Evolutionary conservation across 2,329 filamentous ascomycete genomes (phyloP), one percentile per base, ranked within the genome.

Genomic region (Stagonosporopsis chrysanthemi): DNA sequence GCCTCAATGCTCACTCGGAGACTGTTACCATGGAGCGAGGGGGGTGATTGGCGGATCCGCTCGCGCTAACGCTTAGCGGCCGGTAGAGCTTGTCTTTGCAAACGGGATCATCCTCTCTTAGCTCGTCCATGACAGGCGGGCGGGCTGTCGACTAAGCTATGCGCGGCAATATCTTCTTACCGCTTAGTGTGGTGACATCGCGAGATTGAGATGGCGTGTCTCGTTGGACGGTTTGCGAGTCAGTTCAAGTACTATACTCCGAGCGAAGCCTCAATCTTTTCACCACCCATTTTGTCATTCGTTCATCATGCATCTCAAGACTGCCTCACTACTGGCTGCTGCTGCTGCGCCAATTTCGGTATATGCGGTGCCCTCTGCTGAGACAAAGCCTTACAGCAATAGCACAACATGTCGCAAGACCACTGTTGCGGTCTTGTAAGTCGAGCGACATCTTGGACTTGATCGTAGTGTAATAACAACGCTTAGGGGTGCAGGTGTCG

Each of bases 401-500:
- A 70, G 60, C 40, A 70, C 69, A 36, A 70, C 69, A 36, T 76
- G 73, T 56, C 62, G 58, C 24, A 71, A 56, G 45, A 76, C 74
- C 5, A 71, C 58, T 6, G 73, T 76, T 31, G 74, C 68, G 0
- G 67, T 76, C 12, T 58, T 76, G 67, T 74, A 51, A 38, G 65
- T 66, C 23, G 9, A 24, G 3, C 9, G 1, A 5, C n/a, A 3
- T 14, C 15, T 4, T 15, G 6, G 4, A 38, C 2, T 19, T 7
- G 6, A 17, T 4, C 4, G 33, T 6, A 6, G 2, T 19, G 24
- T 36, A 35, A 35, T 48, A 29, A 56, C 35, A 38, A 6, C 4
- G 15, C n/a, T 9, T 24, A 73, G 70, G 35, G 87, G 87, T 31
- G 87, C 82, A 14, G 87, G 87, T 12, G 83, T 86, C 51, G 82